These are phyloP conservation scores for Aspergillus kassunensis DNA, from an alignment of 495 filamentous ascomycete genomes.

Conservation along the genomic window DNA sequence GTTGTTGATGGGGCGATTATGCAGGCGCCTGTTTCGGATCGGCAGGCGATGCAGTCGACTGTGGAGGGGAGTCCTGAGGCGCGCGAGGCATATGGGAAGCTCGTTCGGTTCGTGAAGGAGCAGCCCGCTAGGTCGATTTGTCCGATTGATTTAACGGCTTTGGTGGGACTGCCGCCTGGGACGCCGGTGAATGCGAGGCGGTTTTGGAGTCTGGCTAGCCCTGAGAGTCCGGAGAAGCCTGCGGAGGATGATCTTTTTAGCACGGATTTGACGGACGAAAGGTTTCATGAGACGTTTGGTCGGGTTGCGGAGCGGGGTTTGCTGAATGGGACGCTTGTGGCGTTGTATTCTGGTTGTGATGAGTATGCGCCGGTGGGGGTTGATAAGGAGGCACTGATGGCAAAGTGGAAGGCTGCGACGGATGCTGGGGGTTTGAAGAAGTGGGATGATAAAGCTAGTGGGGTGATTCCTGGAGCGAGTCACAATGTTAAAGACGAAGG, in stretches of 20 bases:
- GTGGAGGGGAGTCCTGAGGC: slow-evolving; percentile 25
- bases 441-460: slow-evolving; percentile 53
- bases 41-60: slow-evolving; percentile 54
- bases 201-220: slow-evolving; percentile 62
- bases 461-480: slow-evolving; percentile 54
- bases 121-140: slow-evolving; percentile 49
- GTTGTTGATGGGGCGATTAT: slow-evolving; percentile 74
- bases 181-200: slow-evolving; percentile 54
- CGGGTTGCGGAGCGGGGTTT: slow-evolving; percentile 49
- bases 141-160: slow-evolving; percentile 44
- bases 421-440: slow-evolving; percentile 37
- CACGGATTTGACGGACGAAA: slow-evolving; percentile 62
- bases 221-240: slow-evolving; percentile 46
- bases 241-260: slow-evolving; percentile 90
- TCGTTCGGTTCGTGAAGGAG: slow-evolving; percentile 48
- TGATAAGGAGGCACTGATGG: slow-evolving; percentile 61
- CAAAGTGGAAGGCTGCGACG: slow-evolving; percentile 63
- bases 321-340: slow-evolving; percentile 44
- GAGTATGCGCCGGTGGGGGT: slow-evolving; percentile 60
- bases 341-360: slow-evolving; percentile 68
- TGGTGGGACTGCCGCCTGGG: slow-evolving; percentile 43
- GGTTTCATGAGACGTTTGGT: slow-evolving; percentile 63
- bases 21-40: slow-evolving; percentile 77
- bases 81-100: slow-evolving; percentile 43
- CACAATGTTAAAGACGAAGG: slow-evolving; percentile 57